Base-by-base conservation (phyloP, 2,329 filamentous ascomycete genomes). In the Fusarium oxysporum region DNA sequence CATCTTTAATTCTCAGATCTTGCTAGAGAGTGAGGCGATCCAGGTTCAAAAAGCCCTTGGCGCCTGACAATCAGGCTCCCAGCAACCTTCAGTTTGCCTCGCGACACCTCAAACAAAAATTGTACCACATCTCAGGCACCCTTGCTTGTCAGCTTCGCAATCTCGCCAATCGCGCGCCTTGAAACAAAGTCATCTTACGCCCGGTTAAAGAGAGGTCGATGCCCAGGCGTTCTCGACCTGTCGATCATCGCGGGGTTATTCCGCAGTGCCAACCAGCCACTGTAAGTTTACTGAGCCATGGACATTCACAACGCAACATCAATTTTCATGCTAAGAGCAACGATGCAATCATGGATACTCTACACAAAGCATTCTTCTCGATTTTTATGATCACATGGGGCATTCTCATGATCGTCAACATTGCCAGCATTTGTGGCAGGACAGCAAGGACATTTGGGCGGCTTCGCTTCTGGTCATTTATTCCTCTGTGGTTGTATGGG, bases 331-430 rank as follows among this genome's bases (percentile, higher is more conserved):
- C 8, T 35, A 1, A 3, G 4, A 28, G 8, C 2, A 16, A 13
- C 11, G 1, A 33, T 35, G 10, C 16, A 33, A 53, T 19, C 10
- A 70, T 70, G 68, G 14, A 70, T 43, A 44, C 54, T 30, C 21
- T 69, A 5, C 66, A 68, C 21, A 17, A 60, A 60, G 65, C 67
- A 1, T 70, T 60, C 17, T 70, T 70, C 30, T 69, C 65, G 0
- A 69, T 70, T 19, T 70, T 70, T 23, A 60, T 69, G 23, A 65
- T 70, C 35, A 0, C 41, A 6, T 65, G 58, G 41, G 48, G 33
- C 6, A 43, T 56, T 13, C 38, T 69, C 25, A 47, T 45, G 4
- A 9, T 70, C 16, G 17, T n/a, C 8, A 43, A 38, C 30, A n/a
- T 53, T 0, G 33, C 25, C 1, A n/a, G 21, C 2, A 23, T 70